These are phyloP conservation scores for Selaginella tamariscina DNA, from an alignment of 75 land plant genomes.

Conservation along the genomic window DNA sequence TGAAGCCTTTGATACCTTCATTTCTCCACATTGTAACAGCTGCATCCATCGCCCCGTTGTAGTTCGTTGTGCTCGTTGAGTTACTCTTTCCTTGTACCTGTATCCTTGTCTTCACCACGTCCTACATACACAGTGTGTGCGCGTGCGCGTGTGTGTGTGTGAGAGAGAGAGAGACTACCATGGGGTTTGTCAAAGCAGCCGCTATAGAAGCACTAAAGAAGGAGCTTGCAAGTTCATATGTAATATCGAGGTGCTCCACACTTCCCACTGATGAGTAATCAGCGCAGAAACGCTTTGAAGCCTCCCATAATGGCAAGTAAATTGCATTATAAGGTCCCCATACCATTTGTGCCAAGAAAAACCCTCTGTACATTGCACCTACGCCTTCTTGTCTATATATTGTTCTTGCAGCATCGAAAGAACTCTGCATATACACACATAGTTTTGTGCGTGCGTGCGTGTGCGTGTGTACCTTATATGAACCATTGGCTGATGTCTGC, in stretches of 20 bases:
- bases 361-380: constrained; percentile 27
- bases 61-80: too few relatives aligned
- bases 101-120: constrained; percentile 28
- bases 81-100: constrained; percentile 34
- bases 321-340: constrained; percentile 36
- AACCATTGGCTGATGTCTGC: constrained; percentile 22
- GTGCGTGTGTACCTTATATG: constrained; percentile 18
- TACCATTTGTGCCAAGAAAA: constrained; percentile 26
- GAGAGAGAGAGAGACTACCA: constrained; percentile 14
- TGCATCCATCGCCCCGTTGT: constrained; percentile 25
- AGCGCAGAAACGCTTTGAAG: constrained; percentile 17
- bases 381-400: constrained; percentile 23
- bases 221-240: constrained; percentile 25
- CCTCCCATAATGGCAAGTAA: constrained; percentile 32
- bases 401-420: constrained; percentile 23
- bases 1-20: constrained; percentile 25
- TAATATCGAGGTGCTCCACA: constrained; percentile 22
- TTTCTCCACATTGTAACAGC: constrained; percentile 19
- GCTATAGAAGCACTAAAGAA: constrained; percentile 30
- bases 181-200: constrained; percentile 27
- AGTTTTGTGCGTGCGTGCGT: too few relatives aligned
- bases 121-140: constrained; percentile 21
- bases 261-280: constrained; percentile 24
- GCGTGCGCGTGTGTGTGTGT: background rate
- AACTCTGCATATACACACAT: constrained; percentile 25